These are phyloP conservation scores for Pseudocercospora crystallina DNA, from an alignment of 2,329 filamentous ascomycete genomes.

Conservation along the genomic window DNA sequence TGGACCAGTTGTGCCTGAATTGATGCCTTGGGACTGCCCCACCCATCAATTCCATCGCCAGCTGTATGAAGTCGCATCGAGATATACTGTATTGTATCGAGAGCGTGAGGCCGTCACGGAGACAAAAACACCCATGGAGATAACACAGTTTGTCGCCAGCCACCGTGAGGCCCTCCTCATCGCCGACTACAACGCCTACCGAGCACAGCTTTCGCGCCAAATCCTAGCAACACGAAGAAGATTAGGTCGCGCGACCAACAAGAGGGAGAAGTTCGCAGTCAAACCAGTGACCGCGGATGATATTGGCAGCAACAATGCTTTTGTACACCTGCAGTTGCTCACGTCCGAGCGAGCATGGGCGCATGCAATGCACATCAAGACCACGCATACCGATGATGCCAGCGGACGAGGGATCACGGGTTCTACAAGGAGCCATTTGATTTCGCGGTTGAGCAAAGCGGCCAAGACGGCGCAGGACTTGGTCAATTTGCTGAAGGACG, in stretches of 20 bases:
- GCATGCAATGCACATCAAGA: conserved; percentile 92
- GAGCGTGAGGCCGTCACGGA: no score
- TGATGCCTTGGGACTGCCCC: no score
- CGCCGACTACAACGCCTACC: conserved; percentile 85
- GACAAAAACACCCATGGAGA: conserved; percentile 67
- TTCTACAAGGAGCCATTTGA: conserved; percentile 80
- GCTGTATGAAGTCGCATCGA: no score
- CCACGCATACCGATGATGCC: conserved; percentile 73
- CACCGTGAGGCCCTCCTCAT: conserved; percentile 82
- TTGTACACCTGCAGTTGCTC: conserved; percentile 74
- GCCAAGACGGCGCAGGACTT: conserved; percentile 68
- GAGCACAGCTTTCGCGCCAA: conserved; percentile 73
- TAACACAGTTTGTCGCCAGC: conserved; percentile 79
- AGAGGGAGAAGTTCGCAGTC: conserved; percentile 78
- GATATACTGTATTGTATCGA: no score
- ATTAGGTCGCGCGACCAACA: conserved; percentile 78
- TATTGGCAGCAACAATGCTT: conserved; percentile 74
- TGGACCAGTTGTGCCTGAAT: no score
- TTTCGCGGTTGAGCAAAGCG: conserved; percentile 82
- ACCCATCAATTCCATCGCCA: no score
- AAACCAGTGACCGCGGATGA: conserved; percentile 74
- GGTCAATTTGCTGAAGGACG: conserved; percentile 64
- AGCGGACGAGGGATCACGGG: conserved; percentile 71
- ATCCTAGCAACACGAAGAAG: conserved; percentile 82
- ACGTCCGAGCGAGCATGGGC: conserved; percentile 91